Evolutionary conservation across 2,329 filamentous ascomycete genomes (phyloP), one percentile per base, ranked within the genome.

Genomic region (Aspergillus sp.): DNA sequence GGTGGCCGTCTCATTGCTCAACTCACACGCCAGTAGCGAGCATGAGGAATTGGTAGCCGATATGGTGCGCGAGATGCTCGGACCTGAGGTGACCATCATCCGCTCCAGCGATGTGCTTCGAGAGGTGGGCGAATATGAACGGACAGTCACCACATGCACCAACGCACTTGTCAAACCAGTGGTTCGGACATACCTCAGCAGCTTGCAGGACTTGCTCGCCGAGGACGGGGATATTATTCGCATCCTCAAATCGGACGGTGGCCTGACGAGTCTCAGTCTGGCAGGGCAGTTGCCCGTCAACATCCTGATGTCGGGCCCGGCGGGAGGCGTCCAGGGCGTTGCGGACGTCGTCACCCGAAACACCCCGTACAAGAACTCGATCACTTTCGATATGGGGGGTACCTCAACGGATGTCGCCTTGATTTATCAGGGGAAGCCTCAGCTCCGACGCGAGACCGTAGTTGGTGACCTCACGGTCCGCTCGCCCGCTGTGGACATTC

Each of bases 381-480:
- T 79, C 47, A 79, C 76, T 0, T 66, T 79, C 11, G 77, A 79
- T 48, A 78, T 79, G 75, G 76, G 77, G n/a, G 77, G 76, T 1
- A 79, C 76, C 1, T 77, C 74, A 4, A 78, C 76, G 0, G 77
- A 79, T 49, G 76, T 75, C 53, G 76, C 76, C 1, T 59, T 79
- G 4, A 72, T 79, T 16, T 70, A 71, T 17, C 67, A 75, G 16
- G 72, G 73, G 2, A 70, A 73, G 49, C 73, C 73, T 4, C 70
- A 73, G 33, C 68, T 79, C 17, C 72, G 76, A 38, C 66, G 76
- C 32, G 76, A 79, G 56, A 79, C 76, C 0, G 68, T 74, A 2
- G 70, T 79, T 3, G 76, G 72, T 0, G 60, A 70, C 5, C 59
- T 79, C 3, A 73, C 75, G 1, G 76, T 79, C 16, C 68, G 73